Percentiles rank a stretch among this genome's conserved stretches.
phyloP scores from a whole-genome alignment of 169 alveolate species.

The Condylostoma magnum region DNA sequence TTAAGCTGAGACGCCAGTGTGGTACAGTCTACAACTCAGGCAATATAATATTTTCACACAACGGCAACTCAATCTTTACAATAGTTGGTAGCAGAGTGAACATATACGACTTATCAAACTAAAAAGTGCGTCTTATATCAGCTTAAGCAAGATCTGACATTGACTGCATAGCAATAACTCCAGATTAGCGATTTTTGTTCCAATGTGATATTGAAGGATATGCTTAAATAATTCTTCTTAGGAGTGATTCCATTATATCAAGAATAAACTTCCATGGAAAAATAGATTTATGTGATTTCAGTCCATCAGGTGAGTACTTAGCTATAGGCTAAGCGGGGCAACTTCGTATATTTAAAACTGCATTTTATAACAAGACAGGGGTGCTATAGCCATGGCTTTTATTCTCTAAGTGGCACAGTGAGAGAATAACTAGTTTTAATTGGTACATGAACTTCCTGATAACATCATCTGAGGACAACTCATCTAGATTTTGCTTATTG shows the following conservation, averaged over 20 bases:
- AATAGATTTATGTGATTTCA: not conserved
- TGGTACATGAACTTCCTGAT: constrained; percentile 76
- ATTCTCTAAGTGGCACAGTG: constrained; percentile 9
- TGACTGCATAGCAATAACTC: not conserved
- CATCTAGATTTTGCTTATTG: constrained; percentile 66
- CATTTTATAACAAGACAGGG: constrained; percentile 8
- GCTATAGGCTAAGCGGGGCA: constrained; percentile 6
- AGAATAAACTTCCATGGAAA: not conserved
- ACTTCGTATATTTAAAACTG: not conserved
- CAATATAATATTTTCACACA: not conserved
- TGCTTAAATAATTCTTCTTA: constrained; percentile 10
- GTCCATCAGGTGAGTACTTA: not conserved
- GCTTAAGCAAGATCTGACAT: constrained; percentile 7
- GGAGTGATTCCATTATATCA: constrained; percentile 1
- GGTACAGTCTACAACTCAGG: constrained; percentile 10
- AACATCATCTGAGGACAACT: constrained; percentile 74
- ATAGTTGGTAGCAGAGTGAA: constrained; percentile 14
- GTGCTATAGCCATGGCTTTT: not conserved
- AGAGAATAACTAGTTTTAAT: not conserved
- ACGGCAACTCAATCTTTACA: constrained; percentile 9
- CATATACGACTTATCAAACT: constrained; percentile 3
- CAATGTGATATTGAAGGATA: constrained; percentile 19
- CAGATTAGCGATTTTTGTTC: not conserved
- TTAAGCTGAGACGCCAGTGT: constrained; percentile 5
- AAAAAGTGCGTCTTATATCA: not conserved